Evolutionary conservation across 2,329 filamentous ascomycete species (phyloP), one percentile per base, ranked within the genome.

Genomic region (Cylindrodendrum hubeiense): DNA sequence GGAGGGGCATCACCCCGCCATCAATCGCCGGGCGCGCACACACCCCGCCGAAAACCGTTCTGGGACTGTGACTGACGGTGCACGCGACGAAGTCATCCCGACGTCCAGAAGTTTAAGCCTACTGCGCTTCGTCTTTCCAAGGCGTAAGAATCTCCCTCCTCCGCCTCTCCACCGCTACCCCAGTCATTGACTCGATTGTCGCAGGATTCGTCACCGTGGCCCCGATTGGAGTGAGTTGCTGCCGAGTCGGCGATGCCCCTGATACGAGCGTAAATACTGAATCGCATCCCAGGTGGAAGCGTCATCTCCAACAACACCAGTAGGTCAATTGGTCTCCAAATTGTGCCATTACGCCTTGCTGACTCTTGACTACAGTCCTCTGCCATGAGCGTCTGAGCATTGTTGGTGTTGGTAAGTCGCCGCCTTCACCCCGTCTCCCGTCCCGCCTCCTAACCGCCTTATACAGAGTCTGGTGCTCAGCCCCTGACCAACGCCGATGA

Each of bases 331-430:
- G 69, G 44, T 13, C 30, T 47, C 17, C 1, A 50, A 58, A 39
- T 15, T n/a, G 24, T 17, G 19, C 26, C 51, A 24, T 19, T 6
- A 19, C 13, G 43, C 5, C 44, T 50, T 58, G 66, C 70, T 82
- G 68, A 83, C 76, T 60, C 57, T 64, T 30, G 50, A 22, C 69
- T 76, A 57, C 77, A 95, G 92, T 99, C 80, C 90, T 99, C 74
- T 96, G 95, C 78, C 96, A 99, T 87, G 96, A 99, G 83, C 93
- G 96, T 84, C 86, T 99, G 80, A 96, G 93, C 80, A 98, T 99
- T 80, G 96, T 99, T 79, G 96, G 96, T 80, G 93, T 98, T 80
- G 94, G 93, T 96, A 85, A 78, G 91, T 85, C 57, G 19, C 41
- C 60, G 37, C 54, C 41, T 41, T 66, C 43, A 37, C n/a, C 33